These are phyloP conservation scores for Torulaspora franciscae DNA, from an alignment of 805 yeast species.

Conservation along the genomic window DNA sequence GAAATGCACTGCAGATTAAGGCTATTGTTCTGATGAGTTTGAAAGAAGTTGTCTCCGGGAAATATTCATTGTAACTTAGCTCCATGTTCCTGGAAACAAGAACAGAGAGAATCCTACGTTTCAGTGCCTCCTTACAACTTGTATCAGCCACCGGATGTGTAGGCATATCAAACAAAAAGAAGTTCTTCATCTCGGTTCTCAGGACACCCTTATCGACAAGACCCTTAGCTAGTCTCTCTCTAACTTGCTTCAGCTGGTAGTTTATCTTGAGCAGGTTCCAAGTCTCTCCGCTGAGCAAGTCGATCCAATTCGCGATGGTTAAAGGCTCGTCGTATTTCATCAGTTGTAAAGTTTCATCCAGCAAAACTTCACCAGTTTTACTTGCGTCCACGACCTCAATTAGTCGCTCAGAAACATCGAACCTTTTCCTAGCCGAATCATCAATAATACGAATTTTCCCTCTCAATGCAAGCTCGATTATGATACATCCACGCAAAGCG, in stretches of 20 bases:
- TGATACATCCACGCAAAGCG: constrained; percentile 89
- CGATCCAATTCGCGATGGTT: constrained; percentile 88
- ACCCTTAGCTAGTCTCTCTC: constrained; percentile 95
- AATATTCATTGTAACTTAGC: constrained; percentile 53
- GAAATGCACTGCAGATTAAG: constrained; percentile 83
- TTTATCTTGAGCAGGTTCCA: constrained; percentile 94
- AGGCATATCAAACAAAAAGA: constrained; percentile 94
- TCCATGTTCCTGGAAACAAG: constrained; percentile 68
- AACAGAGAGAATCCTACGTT: constrained; percentile 62
- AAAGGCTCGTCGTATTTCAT: constrained; percentile 82
- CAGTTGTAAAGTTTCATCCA: constrained; percentile 87
- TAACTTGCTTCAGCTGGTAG: constrained; percentile 93
- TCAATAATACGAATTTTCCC: constrained; percentile 83
- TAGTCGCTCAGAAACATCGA: constrained; percentile 80
- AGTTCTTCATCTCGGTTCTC: constrained; percentile 92
- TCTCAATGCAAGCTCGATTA: constrained; percentile 87
- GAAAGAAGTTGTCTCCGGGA: constrained; percentile 64
- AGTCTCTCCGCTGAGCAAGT: constrained; percentile 88
- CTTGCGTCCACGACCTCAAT: constrained; percentile 81
- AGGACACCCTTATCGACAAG: constrained; percentile 94
- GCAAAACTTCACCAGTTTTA: constrained; percentile 89
- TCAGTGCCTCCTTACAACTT: constrained; percentile 74
- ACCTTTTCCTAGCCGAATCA: constrained; percentile 87
- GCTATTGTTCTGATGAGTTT: constrained; percentile 72
- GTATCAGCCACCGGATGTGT: constrained; percentile 94